Percentiles rank a stretch among this genome's conserved stretches.
Evolutionary conservation across 2,329 filamentous ascomycete genomes (phyloP).

Genomic region (Botrytis cinerea): DNA sequence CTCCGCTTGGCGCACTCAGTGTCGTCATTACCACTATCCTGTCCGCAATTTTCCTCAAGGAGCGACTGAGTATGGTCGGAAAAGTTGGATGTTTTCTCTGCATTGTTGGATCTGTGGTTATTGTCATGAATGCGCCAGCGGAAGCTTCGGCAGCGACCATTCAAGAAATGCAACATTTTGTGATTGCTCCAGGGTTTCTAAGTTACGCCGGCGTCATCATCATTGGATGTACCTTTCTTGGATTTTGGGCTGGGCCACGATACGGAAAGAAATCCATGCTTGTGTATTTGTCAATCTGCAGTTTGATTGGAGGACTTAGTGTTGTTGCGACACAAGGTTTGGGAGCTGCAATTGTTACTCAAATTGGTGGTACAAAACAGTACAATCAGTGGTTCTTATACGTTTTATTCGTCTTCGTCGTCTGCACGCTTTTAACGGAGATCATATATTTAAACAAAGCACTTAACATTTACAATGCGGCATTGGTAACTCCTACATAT

Average conservation of each 20-base stretch:
- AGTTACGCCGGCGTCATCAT: conserved; percentile 82
- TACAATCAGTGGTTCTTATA: conserved; percentile 99
- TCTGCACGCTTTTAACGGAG: conserved; percentile 85
- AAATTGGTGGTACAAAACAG: conserved; percentile 77
- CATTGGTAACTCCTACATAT: conserved; percentile 95
- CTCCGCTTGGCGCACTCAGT: conserved; percentile 84
- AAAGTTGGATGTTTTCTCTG: conserved; percentile 96
- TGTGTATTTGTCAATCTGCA: conserved; percentile 95
- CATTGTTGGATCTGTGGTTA: conserved; percentile 88
- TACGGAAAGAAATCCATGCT: conserved; percentile 98
- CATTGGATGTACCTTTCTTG: conserved; percentile 68
- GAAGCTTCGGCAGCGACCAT: conserved; percentile 85
- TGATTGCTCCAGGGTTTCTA: conserved; percentile 84
- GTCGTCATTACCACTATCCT: conserved; percentile 91
- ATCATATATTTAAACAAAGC: conserved; percentile 99
- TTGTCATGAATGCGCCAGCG: conserved; percentile 88
- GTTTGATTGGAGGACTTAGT: conserved; percentile 88
- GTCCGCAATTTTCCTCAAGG: conserved; percentile 93
- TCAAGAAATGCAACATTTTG: conserved; percentile 87
- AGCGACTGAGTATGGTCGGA: conserved; percentile 90
- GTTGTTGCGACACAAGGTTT: conserved; percentile 94
- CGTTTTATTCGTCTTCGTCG: conserved; percentile 85
- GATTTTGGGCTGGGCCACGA: conserved; percentile 78
- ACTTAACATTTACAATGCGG: conserved; percentile 93
- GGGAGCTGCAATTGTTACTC: conserved; percentile 86